phyloP scores from a whole-genome alignment of 495 filamentous ascomycete genomes.

The Lichenothelia convexa region DNA sequence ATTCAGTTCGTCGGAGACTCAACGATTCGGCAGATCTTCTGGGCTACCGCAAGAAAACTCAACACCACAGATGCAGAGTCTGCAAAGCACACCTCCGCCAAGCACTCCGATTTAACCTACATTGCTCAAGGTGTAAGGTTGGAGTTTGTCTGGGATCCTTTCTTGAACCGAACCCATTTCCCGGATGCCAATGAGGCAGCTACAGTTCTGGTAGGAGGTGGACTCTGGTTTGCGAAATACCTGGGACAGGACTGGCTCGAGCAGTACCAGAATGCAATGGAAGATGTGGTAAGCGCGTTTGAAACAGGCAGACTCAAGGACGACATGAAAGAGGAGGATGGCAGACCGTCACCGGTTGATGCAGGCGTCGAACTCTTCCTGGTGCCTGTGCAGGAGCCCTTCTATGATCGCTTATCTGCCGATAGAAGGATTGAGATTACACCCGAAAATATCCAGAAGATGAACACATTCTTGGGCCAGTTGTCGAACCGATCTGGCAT shows the following conservation, averaged over 20 bases:
- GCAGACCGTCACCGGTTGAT: slow-evolving; percentile 6
- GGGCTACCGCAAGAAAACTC: slow-evolving; percentile 33
- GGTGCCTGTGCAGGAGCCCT: slow-evolving; percentile 36
- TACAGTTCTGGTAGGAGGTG: slow-evolving; percentile 29
- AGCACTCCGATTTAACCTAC: slow-evolving; percentile 29
- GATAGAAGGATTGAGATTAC: slow-evolving; percentile 30
- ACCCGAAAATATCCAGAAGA: slow-evolving; percentile 29
- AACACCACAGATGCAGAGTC: slow-evolving; percentile 21
- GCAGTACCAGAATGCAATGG: slow-evolving; percentile 29
- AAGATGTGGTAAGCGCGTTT: slow-evolving; percentile 17
- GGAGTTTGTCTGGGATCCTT: slow-evolving; percentile 45
- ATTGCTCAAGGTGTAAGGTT: slow-evolving; percentile 23
- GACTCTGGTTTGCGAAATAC: slow-evolving; percentile 39
- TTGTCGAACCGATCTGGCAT: slow-evolving; percentile 23
- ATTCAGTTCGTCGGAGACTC: slow-evolving; percentile 44
- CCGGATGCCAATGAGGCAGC: slow-evolving; percentile 7
- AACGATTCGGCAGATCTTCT: slow-evolving; percentile 38
- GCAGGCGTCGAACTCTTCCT: slow-evolving; percentile 21
- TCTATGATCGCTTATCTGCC: slow-evolving; percentile 29
- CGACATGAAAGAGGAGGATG: no score
- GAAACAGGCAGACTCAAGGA: no score
- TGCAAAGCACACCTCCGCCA: slow-evolving; percentile 17
- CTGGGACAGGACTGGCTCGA: slow-evolving; percentile 26
- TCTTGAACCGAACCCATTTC: slow-evolving; percentile 39
- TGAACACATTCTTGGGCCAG: slow-evolving; percentile 37